Conservation (phyloP, 2,329 filamentous ascomycete species). For the Pyrenochaeta sp. region DNA sequence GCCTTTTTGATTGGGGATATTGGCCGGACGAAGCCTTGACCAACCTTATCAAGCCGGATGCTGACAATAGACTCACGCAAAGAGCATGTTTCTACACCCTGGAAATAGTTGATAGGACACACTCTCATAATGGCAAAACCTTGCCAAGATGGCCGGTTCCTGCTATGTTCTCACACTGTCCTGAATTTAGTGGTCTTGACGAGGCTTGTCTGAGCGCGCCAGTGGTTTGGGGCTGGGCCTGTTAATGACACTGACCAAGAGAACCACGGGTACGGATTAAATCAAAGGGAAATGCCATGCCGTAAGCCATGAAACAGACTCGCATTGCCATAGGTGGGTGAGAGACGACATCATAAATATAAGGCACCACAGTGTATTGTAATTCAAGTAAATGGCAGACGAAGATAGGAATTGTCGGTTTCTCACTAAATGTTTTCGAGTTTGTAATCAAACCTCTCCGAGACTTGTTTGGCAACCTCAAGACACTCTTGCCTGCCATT, state of each 20-base stretch:
- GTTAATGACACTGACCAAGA: no score
- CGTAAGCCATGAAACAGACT: not conserved
- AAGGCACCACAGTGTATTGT: not conserved
- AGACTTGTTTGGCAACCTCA: not conserved
- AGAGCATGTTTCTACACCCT: not conserved
- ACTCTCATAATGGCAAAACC: not conserved
- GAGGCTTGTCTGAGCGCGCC: no score
- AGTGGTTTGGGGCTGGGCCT: no score
- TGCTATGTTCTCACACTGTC: not conserved
- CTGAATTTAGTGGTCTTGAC: not conserved
- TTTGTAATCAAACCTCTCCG: not conserved
- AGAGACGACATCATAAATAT: not conserved
- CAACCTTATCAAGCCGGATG: not conserved
- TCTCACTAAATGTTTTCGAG: not conserved
- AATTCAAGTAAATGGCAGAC: not conserved
- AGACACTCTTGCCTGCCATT: conserved; percentile 1
- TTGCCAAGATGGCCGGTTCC: not conserved
- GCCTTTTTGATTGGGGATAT: not conserved
- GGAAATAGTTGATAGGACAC: not conserved
- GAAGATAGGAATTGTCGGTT: not conserved
- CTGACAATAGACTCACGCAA: not conserved
- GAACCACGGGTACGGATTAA: no score
- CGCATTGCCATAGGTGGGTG: not conserved
- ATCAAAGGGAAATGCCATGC: not conserved
- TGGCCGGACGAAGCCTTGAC: not conserved